phyloP scores from a whole-genome alignment of 2,329 filamentous ascomycete genomes.

The Alternaria novae-zelandiae region DNA sequence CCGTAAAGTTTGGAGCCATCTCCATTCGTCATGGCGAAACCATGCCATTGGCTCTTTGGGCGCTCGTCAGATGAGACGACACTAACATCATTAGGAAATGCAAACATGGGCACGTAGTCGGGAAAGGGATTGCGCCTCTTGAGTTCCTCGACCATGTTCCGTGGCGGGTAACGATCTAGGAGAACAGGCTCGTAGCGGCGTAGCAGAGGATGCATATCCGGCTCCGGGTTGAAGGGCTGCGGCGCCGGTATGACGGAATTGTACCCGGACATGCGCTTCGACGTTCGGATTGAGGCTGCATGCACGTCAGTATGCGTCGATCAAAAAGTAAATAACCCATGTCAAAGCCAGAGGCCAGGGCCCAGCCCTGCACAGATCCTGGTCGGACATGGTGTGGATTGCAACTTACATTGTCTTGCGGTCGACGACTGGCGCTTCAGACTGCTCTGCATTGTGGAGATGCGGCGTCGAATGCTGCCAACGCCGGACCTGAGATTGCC shows the following conservation, averaged over 20 bases:
- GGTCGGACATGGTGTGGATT: background rate
- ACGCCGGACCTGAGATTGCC: conserved; percentile 65
- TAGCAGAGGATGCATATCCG: conserved; percentile 94
- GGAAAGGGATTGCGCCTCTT: conserved; percentile 85
- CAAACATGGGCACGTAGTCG: conserved; percentile 99
- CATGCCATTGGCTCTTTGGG: conserved; percentile 97
- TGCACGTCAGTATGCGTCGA: conserved; percentile 32
- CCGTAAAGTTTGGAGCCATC: conserved; percentile 93
- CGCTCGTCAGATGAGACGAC: conserved; percentile 95
- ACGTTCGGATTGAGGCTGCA: conserved; percentile 73
- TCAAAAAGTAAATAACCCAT: conserved; percentile 31
- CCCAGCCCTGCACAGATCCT: background rate
- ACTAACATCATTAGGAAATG: conserved; percentile 96
- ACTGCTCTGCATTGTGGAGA: conserved; percentile 93
- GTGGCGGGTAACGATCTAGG: conserved; percentile 89
- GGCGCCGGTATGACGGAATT: conserved; percentile 96
- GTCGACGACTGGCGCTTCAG: conserved; percentile 83
- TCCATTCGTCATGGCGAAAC: conserved; percentile 95
- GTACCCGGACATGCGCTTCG: conserved; percentile 92
- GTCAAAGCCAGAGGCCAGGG: background rate
- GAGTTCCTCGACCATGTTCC: conserved; percentile 78
- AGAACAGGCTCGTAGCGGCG: conserved; percentile 95
- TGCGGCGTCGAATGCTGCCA: conserved; percentile 88
- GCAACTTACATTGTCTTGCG: conserved; percentile 72
- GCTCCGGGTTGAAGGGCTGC: conserved; percentile 85